Conservation (phyloP, 768 basidiomycete species). For the Rhodosporidiobolus odoratus region DNA sequence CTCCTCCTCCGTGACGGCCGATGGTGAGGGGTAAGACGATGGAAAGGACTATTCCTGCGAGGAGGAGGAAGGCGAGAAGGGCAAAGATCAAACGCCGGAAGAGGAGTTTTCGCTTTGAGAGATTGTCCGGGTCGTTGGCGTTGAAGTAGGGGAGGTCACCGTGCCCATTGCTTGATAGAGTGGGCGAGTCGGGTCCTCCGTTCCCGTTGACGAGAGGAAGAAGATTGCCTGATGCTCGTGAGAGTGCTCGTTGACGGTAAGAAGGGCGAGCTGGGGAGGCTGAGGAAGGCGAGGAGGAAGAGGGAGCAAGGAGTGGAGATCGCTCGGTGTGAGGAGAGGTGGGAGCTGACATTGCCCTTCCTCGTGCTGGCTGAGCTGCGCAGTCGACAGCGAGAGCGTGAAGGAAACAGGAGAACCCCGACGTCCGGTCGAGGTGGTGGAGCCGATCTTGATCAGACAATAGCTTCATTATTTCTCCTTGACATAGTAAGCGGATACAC, state of each 20-base stretch:
- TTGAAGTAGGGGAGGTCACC: not conserved
- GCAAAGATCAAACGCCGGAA: not conserved
- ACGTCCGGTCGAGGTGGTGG: no score
- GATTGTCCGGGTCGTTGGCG: not conserved
- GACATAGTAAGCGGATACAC: no score
- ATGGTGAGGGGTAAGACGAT: conserved; percentile 33
- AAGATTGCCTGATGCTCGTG: conserved; percentile 23
- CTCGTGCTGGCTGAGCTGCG: no score
- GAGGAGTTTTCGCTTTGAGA: not conserved
- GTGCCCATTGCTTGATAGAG: not conserved
- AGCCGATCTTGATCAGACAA: no score
- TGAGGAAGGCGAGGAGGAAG: not conserved
- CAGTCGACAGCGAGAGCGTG: no score
- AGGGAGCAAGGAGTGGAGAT: not conserved
- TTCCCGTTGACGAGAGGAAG: not conserved
- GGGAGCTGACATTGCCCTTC: not conserved
- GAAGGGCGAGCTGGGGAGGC: not conserved
- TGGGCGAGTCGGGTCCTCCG: not conserved
- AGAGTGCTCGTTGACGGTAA: conserved; percentile 34
- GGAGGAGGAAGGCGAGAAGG: conserved; percentile 7
- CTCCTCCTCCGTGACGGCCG: conserved; percentile 7
- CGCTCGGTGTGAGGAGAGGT: not conserved
- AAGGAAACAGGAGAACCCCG: no score
- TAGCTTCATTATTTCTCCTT: no score
- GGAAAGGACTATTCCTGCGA: conserved; percentile 15